Percentiles rank a stretch among this genome's conserved stretches.
phyloP scores from a whole-genome alignment of 768 basidiomycete species.

The Boletus sensibilis region DNA sequence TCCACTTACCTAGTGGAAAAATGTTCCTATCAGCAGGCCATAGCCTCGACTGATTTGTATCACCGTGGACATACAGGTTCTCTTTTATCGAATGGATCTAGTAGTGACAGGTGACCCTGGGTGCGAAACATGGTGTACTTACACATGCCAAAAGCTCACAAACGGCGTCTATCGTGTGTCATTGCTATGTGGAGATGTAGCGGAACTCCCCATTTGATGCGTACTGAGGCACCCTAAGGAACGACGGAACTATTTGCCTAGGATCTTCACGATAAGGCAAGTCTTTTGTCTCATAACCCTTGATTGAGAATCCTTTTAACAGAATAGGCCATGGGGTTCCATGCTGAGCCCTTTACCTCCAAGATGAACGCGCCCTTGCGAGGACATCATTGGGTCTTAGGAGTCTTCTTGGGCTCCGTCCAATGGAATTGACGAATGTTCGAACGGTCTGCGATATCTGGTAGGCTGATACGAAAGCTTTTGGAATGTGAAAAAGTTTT shows the following conservation, averaged over 20 bases:
- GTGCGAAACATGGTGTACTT: neutral
- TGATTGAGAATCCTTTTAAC: neutral
- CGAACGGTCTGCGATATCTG: neutral
- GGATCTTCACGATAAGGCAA: constrained; percentile 14
- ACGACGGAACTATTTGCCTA: neutral
- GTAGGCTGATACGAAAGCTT: neutral
- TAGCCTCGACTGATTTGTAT: constrained; percentile 17
- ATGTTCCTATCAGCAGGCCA: constrained; percentile 10
- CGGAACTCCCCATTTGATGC: constrained; percentile 6
- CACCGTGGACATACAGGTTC: neutral
- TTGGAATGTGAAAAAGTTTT: neutral
- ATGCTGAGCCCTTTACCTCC: constrained; percentile 9
- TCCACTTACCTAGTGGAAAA: neutral
- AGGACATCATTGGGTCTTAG: neutral
- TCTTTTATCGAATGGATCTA: constrained; percentile 2
- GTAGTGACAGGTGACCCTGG: neutral
- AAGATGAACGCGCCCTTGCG: neutral
- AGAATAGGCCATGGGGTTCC: neutral
- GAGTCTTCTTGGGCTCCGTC: neutral
- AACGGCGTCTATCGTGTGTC: neutral
- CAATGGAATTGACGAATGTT: constrained; percentile 4
- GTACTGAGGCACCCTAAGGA: neutral
- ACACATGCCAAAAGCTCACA: neutral
- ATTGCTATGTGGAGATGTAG: constrained; percentile 3
- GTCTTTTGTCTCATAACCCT: constrained; percentile 4